Evolutionary conservation across 2,329 filamentous ascomycete species (phyloP).

Genomic region (Curvularia sp.): DNA sequence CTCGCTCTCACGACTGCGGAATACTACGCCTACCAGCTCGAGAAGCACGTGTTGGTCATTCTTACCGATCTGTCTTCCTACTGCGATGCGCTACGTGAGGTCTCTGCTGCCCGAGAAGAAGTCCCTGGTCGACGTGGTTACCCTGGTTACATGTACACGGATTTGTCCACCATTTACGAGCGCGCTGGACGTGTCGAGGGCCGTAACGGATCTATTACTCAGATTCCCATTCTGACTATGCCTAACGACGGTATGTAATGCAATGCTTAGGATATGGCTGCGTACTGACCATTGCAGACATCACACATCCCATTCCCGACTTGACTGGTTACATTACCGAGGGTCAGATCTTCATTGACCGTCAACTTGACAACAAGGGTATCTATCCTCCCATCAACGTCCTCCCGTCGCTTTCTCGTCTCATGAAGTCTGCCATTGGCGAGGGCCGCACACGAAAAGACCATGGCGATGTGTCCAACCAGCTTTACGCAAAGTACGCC

Average conservation of each 20-base stretch:
- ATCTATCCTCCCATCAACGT: slow-evolving; percentile 99
- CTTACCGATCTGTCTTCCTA: slow-evolving; percentile 97
- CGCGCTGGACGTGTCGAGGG: slow-evolving; percentile 96
- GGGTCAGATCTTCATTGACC: slow-evolving; percentile 97
- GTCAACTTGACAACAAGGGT: slow-evolving; percentile 92
- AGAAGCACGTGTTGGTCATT: slow-evolving; percentile 99
- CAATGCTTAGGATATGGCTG: too few relatives aligned
- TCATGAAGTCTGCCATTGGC: slow-evolving; percentile 99
- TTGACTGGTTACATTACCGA: slow-evolving; percentile 99
- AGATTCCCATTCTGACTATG: slow-evolving; percentile 99
- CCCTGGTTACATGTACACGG: slow-evolving; percentile 99
- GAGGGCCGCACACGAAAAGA: slow-evolving; percentile 96
- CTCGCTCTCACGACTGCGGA: slow-evolving; percentile 97
- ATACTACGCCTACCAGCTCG: slow-evolving; percentile 99
- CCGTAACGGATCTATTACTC: slow-evolving; percentile 97
- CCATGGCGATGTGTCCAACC: slow-evolving; percentile 98
- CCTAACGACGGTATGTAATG: slow-evolving; percentile 80
- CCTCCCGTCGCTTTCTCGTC: slow-evolving; percentile 93
- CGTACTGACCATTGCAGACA: slow-evolving; percentile 64
- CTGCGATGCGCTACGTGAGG: slow-evolving; percentile 98
- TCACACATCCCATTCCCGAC: slow-evolving; percentile 98
- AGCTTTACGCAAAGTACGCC: slow-evolving; percentile 99
- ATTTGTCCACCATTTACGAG: slow-evolving; percentile 99
- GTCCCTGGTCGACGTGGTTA: slow-evolving; percentile 99
- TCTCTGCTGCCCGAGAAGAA: slow-evolving; percentile 97